Evolutionary conservation across 495 filamentous ascomycete genomes (phyloP), one percentile per base, ranked within the genome.

Genomic region (Penicillium salamii): DNA sequence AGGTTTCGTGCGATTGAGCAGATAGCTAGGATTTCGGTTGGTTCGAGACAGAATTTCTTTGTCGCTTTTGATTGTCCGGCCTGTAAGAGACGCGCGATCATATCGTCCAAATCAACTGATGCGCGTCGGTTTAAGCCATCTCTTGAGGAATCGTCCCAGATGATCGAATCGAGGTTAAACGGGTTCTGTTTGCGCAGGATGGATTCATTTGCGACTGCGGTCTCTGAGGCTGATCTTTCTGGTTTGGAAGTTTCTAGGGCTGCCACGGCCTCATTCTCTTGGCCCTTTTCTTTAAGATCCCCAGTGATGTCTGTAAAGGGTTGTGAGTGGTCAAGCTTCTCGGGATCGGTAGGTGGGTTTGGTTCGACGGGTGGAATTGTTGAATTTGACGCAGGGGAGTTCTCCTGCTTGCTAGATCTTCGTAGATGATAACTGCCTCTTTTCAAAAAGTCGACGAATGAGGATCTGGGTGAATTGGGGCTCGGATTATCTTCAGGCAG

Each of bases 41-140:
- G 97, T 78, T 96, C 96, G 37, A 99, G 70, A 55, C 91, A 96
- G 3, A 97, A 90, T 15, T 89, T 88, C 75, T 99, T 99, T 40
- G 93, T 97, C 55, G 96, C 87, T 65, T 97, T 97, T 26, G 93
- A 89, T 63, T 99, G 97, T 18, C 84, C 93, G 18, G 95, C 93
- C 69, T 97, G 95, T 28, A 97, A 76, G 17, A 99, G 83, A 29
- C 93, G 85, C 52, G 87, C 86, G 59, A 99, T 99, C 81, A 96
- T 97, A 61, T 97, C 93, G 61, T 99, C 93, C 35, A 99, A 74
- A 69, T 97, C 92, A 46, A 90, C 87, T 28, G 88, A 82, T 7
- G 43, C 32, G 34, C 29, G 17, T 31, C 42, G 26, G n/a, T 53
- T 53, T 18, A 42, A 29, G 14, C 50, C 43, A 17, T 47, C 43